A percentile compares a stretch with the other conserved stretches of the same genome.
These are phyloP conservation scores for Triadica sebifera DNA, from an alignment of 345 rosid species.

Conservation along the genomic window DNA sequence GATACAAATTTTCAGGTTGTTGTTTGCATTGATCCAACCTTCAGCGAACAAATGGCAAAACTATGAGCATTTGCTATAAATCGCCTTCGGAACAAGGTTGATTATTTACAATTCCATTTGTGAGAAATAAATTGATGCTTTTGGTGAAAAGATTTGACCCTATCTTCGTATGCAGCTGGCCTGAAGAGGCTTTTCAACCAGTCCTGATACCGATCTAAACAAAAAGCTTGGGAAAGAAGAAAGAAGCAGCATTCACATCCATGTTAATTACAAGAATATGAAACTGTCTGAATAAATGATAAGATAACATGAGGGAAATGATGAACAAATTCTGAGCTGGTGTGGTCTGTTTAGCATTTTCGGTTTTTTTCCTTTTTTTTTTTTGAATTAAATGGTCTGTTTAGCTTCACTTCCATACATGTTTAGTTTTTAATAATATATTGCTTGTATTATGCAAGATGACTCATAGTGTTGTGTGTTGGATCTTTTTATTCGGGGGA, in stretches of 20 bases:
- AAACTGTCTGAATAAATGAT: background rate
- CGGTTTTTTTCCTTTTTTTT: too few species aligned
- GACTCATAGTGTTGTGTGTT: too few species aligned
- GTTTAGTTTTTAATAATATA: too few species aligned
- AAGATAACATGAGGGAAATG: background rate
- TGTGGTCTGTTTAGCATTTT: too few species aligned
- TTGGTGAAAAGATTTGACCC: background rate
- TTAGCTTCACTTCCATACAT: too few species aligned
- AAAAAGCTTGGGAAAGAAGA: background rate
- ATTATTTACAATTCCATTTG: background rate
- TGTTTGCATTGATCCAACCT: slow-evolving; percentile 72
- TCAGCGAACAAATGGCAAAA: slow-evolving; percentile 52
- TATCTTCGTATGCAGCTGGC: background rate
- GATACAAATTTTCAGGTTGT: slow-evolving; percentile 52
- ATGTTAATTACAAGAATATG: background rate
- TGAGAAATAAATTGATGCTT: background rate
- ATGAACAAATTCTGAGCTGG: too few species aligned
- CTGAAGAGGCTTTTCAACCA: background rate
- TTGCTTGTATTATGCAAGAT: too few species aligned
- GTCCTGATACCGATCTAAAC: too few species aligned
- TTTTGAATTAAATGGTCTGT: too few species aligned
- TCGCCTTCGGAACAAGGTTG: background rate
- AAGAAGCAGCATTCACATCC: background rate
- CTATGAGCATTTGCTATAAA: slow-evolving; percentile 37
- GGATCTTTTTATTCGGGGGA: too few species aligned